These are phyloP conservation scores for Aspergillus sp. DNA, from an alignment of 2,329 filamentous ascomycete species.

Conservation along the genomic window DNA sequence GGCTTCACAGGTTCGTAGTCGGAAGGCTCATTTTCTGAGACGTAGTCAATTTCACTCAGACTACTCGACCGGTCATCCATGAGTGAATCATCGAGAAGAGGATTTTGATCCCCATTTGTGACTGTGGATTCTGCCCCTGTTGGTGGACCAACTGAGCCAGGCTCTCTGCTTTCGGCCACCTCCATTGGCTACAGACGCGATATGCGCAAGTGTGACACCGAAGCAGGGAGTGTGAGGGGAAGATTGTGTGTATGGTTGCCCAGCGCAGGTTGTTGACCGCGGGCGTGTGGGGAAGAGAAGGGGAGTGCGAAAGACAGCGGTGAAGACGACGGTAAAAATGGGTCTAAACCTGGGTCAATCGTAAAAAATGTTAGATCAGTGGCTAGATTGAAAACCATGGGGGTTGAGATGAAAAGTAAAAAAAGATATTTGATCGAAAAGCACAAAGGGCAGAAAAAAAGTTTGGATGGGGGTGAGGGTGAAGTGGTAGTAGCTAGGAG, in stretches of 20 bases:
- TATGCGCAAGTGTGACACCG: slow-evolving; percentile 1
- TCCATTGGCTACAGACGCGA: slow-evolving; percentile 28
- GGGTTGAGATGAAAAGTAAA: background rate
- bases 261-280: background rate
- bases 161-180: slow-evolving; percentile 33
- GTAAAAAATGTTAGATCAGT: slow-evolving; percentile 21
- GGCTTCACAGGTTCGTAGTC: slow-evolving; percentile 49
- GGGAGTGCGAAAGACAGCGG: slow-evolving; percentile 1
- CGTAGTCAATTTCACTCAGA: slow-evolving; percentile 86
- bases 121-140: slow-evolving; percentile 27
- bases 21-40: slow-evolving; percentile 59
- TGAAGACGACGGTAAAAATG: slow-evolving; percentile 2
- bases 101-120: slow-evolving; percentile 32
- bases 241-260: no score
- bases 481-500: slow-evolving; percentile 7
- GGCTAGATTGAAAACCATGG: slow-evolving; percentile 8
- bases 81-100: slow-evolving; percentile 37
- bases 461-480: slow-evolving; percentile 8
- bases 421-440: background rate
- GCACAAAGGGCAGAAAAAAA: slow-evolving; percentile 2
- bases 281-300: background rate
- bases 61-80: slow-evolving; percentile 76
- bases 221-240: no score
- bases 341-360: slow-evolving; percentile 15
- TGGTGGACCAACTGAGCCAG: slow-evolving; percentile 28